Conservation (phyloP, 768 basidiomycete species). For the Coprinopsis strossmayeri region DNA sequence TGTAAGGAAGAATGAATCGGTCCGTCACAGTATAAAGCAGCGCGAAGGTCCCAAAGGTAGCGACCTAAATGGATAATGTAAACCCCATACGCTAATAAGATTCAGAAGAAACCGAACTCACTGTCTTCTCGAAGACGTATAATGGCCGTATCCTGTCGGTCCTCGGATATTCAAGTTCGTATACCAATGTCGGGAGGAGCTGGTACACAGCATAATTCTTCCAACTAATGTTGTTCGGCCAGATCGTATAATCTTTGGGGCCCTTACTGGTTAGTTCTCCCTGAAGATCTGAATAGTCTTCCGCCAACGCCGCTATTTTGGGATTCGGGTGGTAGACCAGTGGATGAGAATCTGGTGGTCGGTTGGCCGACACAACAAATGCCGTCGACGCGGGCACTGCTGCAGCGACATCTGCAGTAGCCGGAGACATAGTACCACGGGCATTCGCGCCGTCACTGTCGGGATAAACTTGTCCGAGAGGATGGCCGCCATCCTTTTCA, state of each 20-base stretch:
- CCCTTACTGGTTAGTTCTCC: conserved; percentile 73
- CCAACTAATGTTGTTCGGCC: conserved; percentile 81
- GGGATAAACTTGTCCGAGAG: not conserved
- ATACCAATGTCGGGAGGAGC: conserved; percentile 87
- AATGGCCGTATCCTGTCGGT: conserved; percentile 79
- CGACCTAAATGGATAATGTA: conserved; percentile 35
- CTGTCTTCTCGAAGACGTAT: conserved; percentile 75
- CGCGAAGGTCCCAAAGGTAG: conserved; percentile 94
- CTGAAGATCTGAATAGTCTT: conserved; percentile 69
- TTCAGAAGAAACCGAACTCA: conserved; percentile 22
- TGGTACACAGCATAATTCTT: conserved; percentile 82
- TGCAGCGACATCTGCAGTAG: no score
- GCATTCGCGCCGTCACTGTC: not conserved
- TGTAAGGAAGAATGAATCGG: conserved; percentile 85
- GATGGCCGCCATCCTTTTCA: conserved; percentile 4
- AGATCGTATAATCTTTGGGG: conserved; percentile 51
- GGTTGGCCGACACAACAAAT: conserved; percentile 5
- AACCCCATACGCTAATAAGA: no score
- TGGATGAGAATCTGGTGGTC: conserved; percentile 30
- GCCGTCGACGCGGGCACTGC: not conserved
- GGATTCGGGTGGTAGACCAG: conserved; percentile 63
- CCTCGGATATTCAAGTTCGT: conserved; percentile 93
- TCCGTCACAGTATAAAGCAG: conserved; percentile 93
- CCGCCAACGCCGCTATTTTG: conserved; percentile 61
- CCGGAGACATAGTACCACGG: not conserved